Base-by-base conservation (phyloP, 2,329 filamentous ascomycete species). In the Hortaea sp. region DNA sequence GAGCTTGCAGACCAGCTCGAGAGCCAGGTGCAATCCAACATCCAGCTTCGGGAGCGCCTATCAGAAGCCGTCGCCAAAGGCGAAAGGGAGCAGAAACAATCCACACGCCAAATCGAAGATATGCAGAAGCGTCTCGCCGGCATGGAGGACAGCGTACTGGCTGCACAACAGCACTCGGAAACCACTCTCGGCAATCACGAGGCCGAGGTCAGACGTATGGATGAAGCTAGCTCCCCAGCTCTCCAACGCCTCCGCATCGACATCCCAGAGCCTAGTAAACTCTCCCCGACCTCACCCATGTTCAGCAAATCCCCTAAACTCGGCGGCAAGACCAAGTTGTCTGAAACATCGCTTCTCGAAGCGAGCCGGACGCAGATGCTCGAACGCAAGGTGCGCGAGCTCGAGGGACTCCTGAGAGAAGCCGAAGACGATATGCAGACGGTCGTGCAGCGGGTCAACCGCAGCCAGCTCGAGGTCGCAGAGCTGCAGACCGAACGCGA, bases 151-250 rank as follows among this genome's bases (percentile, higher is more conserved):
- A 79, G 84, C 57, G 78, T 98, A 20, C 75, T 94, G 45, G 69
- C 79, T 13, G 88, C 90, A 1, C 90, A 97, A 65, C 82, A 87
- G 47, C 78, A 84, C 13, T 90, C 88, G 0, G 92, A 98, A 63
- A 88, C 90, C 42, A 82, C 82, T 35, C 79, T 97, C 47, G 71
- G 78, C 39, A 82, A 81, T 42, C 88, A 95, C 60, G 92, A 97
- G 64, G 87, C 92, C 34, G 88, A 95, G 66, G 77, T 95, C 34
- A 71, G 78, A 12, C 72, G 76, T 20, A 70, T 97, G 45, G 82
- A 84, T 54, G 87, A 94, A 46, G 84, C 79, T 49, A 82, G 92
- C 60, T 87, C 78, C 60, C 73, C 74, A 12, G 85, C 92, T 58
- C 77, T 97, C 30, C 81, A 82, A 54, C 84, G 90, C 10, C 77